Evolutionary conservation across 441 rosid species (phyloP), one percentile per base, ranked within the genome.

Genomic region (Erodium trifolium): DNA sequence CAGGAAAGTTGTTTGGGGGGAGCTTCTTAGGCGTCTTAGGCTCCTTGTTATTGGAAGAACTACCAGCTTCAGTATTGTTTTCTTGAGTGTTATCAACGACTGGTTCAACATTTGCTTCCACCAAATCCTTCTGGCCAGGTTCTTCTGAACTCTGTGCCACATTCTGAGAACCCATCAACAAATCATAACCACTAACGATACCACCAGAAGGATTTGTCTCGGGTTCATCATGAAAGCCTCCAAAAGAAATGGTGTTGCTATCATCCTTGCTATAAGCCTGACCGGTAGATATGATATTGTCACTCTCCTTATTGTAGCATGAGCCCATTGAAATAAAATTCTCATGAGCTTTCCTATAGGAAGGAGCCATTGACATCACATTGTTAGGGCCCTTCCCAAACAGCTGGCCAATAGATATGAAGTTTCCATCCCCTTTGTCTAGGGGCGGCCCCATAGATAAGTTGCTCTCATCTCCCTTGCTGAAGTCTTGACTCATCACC

Each of bases 1-100:
- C 86, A 53, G 93, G 93, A 68, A 88, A 88, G 78, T 87, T 83
- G 47, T 85, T 88, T 43, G 86, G 84, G 55, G 88, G 82, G 68
- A 80, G 85, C 67, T 86, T 88, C 81, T 74, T 86, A 45, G 82
- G 75, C n/a, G 80, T 10, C 78, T 88, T 86, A 11, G 75, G 71
- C 57, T 82, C 88, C 70, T 85, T 88, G 73, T 71, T 86, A 80
- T 81, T 88, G 14, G 84, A 78, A 67, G 74, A 63, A 66, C 83
- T 57, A 62, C 82, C 92, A 71, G 78, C 70, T 75, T 80, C 80
- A 70, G 78, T 70, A 70, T 80, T 88, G 29, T 69, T 78, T 51
- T 71, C 73, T 62, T 55, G 80, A 65, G 80, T 65, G 71, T 75
- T 78, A 73, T 67, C 80, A 70, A 63, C 78, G 72, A 74, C 78